phyloP scores from a whole-genome alignment of 306 rosid genomes.

The Cucumis melo region DNA sequence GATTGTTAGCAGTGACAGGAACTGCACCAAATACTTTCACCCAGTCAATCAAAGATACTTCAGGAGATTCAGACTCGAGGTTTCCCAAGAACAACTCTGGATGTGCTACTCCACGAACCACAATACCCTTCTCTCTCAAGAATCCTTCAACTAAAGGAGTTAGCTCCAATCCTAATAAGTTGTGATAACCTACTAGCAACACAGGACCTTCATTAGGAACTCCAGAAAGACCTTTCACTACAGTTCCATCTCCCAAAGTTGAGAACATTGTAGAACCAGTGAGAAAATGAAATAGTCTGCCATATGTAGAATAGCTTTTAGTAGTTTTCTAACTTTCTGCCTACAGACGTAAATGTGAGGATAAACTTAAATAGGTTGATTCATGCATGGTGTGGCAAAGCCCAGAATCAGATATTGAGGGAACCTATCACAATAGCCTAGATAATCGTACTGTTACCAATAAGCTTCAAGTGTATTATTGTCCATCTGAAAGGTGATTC shows the following conservation, averaged over 20 bases:
- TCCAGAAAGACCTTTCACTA: constrained; percentile 79
- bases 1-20: constrained; percentile 60
- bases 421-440: background rate
- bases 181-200: constrained; percentile 72
- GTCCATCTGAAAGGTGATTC: background rate
- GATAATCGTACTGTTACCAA: background rate
- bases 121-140: constrained; percentile 47
- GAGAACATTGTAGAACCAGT: constrained; percentile 65
- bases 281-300: constrained; percentile 36
- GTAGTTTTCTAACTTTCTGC: background rate
- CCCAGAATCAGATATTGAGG: background rate
- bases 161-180: constrained; percentile 59
- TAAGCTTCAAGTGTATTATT: background rate
- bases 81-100: constrained; percentile 32
- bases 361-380: background rate
- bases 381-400: background rate
- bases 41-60: constrained; percentile 36
- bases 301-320: constrained; percentile 5
- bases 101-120: constrained; percentile 72
- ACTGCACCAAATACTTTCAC: constrained; percentile 62
- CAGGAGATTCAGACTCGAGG: constrained; percentile 12
- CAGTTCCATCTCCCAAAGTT: constrained; percentile 71
- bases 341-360: background rate
- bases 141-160: constrained; percentile 34
- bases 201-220: constrained; percentile 93